Percentiles rank a stretch among this genome's conserved stretches.
These are phyloP conservation scores for Lagenaria siceraria DNA, from an alignment of 306 rosid genomes.

Conservation along the genomic window DNA sequence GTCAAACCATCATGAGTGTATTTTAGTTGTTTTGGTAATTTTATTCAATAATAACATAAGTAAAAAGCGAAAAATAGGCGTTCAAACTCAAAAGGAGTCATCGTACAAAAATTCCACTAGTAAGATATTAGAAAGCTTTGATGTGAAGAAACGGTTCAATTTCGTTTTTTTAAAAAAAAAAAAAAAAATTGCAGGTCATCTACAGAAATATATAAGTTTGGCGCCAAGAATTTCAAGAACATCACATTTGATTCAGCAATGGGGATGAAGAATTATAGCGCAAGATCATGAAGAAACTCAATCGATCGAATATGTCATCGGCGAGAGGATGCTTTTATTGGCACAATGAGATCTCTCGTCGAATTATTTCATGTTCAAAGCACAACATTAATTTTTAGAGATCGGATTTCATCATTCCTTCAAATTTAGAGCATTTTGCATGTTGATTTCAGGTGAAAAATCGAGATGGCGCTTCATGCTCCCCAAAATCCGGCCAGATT, in stretches of 20 bases:
- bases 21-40: too few species aligned
- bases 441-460: neutral
- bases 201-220: neutral
- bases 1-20: too few species aligned
- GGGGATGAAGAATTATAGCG: neutral
- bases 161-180: too few species aligned
- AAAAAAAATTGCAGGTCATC: too few species aligned
- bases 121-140: too few species aligned
- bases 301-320: neutral
- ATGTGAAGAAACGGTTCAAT: too few species aligned
- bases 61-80: too few species aligned
- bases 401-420: neutral
- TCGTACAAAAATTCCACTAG: too few species aligned
- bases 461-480: neutral
- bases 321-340: neutral
- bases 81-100: too few species aligned
- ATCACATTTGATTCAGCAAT: neutral
- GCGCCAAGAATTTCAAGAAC: neutral
- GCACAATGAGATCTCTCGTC: neutral
- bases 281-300: neutral
- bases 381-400: neutral
- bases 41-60: too few species aligned
- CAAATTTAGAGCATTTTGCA: neutral
- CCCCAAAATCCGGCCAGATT: conserved; percentile 1
- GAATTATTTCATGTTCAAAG: neutral